Conservation (phyloP, 495 filamentous ascomycete species). For the Paragyromitra xinjiangensis region DNA sequence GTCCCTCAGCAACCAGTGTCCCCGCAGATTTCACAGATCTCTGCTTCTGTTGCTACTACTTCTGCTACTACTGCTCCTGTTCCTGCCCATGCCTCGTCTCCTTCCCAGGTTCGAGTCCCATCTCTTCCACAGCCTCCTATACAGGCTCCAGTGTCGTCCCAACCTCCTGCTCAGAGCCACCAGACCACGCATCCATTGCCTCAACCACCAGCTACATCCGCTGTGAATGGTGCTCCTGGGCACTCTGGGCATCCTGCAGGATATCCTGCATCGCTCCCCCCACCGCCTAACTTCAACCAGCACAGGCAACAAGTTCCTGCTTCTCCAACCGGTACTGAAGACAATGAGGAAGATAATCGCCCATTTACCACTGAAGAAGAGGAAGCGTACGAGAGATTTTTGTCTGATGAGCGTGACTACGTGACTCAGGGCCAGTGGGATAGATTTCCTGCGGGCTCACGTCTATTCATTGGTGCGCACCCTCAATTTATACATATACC, state of each 20-base stretch:
- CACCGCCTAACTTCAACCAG: conserved; percentile 56
- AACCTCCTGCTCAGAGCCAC: conserved; percentile 45
- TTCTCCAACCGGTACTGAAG: conserved; percentile 52
- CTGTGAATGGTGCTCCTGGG: conserved; percentile 54
- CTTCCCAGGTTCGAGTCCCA: conserved; percentile 53
- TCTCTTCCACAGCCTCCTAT: conserved; percentile 57
- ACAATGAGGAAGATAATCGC: conserved; percentile 54
- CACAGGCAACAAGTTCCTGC: conserved; percentile 52
- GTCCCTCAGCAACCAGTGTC: conserved; percentile 50
- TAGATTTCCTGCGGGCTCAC: conserved; percentile 82
- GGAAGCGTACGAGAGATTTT: conserved; percentile 82
- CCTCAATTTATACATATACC: conserved; percentile 46
- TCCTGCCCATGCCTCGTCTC: conserved; percentile 46
- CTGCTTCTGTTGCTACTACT: conserved; percentile 41
- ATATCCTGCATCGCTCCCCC: conserved; percentile 56
- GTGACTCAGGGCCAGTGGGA: conserved; percentile 94
- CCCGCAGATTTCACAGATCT: conserved; percentile 42
- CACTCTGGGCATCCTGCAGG: conserved; percentile 51
- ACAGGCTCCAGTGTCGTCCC: conserved; percentile 52
- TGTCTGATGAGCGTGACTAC: conserved; percentile 78
- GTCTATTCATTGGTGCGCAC: conserved; percentile 88
- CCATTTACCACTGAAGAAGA: conserved; percentile 60
- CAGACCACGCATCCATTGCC: conserved; percentile 55
- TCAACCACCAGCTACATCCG: conserved; percentile 51
- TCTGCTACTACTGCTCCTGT: conserved; percentile 41